Evolutionary conservation across 2,329 filamentous ascomycete genomes (phyloP), one percentile per base, ranked within the genome.

Genomic region (Camptophora hylomeconis): DNA sequence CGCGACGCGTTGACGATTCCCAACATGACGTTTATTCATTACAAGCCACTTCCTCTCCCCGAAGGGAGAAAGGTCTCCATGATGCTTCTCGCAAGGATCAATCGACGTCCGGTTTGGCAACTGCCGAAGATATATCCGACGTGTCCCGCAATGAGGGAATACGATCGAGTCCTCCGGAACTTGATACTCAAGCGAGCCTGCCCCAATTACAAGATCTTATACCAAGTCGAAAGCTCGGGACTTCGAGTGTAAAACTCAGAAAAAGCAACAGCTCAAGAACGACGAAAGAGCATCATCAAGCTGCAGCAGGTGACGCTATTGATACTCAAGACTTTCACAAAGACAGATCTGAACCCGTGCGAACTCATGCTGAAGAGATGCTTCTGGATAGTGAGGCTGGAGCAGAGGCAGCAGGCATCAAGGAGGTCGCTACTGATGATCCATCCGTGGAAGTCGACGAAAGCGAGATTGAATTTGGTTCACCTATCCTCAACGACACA

Each of bases 401-500:
- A 3, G 22, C 26, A 13, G 17, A 15, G n/a, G 22, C 17, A 20
- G 13, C 24, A 26, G 29, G 21, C 13, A 17, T 31, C 3, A 19
- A 16, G 5, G 7, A 26, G 12, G 6, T 31, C 12, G n/a, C 17
- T 10, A n/a, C 29, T 7, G 29, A 31, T 17, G 23, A 31, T 17
- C 28, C 20, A 5, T 31, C 29, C n/a, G 15, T n/a, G 3, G 15
- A 26, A 15, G 11, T 9, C 8, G 30, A 29, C n/a, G 11, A 22
- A 3, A 32, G 31, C 7, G 32, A 38, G 10, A 7, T 20, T 5
- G 38, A 37, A 17, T 35, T 43, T 24, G 38, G 38, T 5, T 39
- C 40, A 7, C 40, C 38, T 14, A 34, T 43, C 18, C 28, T 27
- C 8, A 43, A 43, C 19, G 40, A 43, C 27, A 43, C 38, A 14